These are phyloP conservation scores for Xylariaceae sp. DNA, from an alignment of 2,329 filamentous ascomycete species.

Conservation along the genomic window DNA sequence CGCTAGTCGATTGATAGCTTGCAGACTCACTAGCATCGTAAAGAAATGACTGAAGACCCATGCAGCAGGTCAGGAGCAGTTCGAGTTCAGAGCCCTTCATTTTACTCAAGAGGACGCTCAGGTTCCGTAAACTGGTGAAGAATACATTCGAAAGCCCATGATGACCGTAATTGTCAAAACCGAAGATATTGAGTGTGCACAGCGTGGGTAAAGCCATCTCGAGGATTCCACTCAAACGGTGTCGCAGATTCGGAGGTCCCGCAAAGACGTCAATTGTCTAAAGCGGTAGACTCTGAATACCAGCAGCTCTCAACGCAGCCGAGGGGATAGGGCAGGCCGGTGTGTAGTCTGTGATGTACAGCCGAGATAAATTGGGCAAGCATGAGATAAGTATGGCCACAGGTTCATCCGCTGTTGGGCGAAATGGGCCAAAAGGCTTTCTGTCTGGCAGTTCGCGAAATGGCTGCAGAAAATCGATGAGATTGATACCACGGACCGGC, in stretches of 20 bases:
- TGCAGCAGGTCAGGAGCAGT: not conserved
- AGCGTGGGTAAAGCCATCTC: not conserved
- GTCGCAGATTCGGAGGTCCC: not conserved
- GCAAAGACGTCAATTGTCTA: constrained; percentile 1
- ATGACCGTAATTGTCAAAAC: not conserved
- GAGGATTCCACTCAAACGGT: not conserved
- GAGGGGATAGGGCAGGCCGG: not conserved
- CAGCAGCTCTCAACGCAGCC: not conserved
- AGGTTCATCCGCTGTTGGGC: not conserved
- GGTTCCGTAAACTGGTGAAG: not conserved
- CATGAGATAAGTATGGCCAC: not conserved
- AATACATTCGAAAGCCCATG: not conserved
- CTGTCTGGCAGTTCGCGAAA: not conserved
- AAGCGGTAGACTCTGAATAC: not conserved
- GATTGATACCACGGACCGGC: not conserved
- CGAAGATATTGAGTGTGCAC: not conserved
- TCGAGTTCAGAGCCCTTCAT: not conserved
- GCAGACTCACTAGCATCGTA: constrained; percentile 1
- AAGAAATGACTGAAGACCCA: not conserved
- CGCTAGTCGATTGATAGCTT: not conserved
- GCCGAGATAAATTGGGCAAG: not conserved
- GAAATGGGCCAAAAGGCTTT: not conserved
- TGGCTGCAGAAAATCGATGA: not conserved
- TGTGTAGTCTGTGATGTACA: not conserved
- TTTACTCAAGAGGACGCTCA: not conserved